Evolutionary conservation across 2,329 filamentous ascomycete species (phyloP), one percentile per base, ranked within the genome.

Genomic region (Penicillium sclerotiorum): DNA sequence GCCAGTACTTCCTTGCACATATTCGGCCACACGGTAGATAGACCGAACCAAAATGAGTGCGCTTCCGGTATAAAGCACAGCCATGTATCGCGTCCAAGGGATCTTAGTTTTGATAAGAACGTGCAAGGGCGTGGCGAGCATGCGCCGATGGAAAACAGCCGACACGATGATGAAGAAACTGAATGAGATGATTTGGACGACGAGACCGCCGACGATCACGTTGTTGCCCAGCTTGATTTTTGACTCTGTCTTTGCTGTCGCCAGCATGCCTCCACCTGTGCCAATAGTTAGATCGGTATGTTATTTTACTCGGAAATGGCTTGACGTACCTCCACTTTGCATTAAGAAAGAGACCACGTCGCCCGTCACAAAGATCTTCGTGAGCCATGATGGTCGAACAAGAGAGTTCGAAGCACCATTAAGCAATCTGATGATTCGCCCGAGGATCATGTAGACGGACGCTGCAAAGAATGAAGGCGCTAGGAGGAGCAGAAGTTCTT

Each of bases 281-380:
- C 20, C n/a, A 36, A 18, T 36, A 36, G n/a, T 17, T 20, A 9
- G 15, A 4, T 32, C 11, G 28, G 11, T 32, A 18, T 4, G 6
- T 18, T 36, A n/a, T 4, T 11, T 13, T 5, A 38, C 11, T 22
- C 9, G 20, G 2, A 38, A 20, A 23, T 22, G 32, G 32, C 39
- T n/a, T n/a, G n/a, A n/a, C 38, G 15, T 48, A 60, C 60, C 60
- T 45, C 58, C 59, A 27, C 55, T 52, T 37, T 64, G 61, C 22
- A 62, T 58, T 2, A 64, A 30, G 21, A 63, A 64, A 1, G 60
- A 62, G 0, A 64, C 7, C 7, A 64, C 53, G 27, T 64, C 61
- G 8, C 61, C 60, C 4, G 50, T 40, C 18, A 64, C 61, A 22
- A 63, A 64, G 42, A 62, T 62, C 44, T 63, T 63, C 20, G 61